Percentiles rank a stretch among this genome's conserved stretches.
Evolutionary conservation across 331 rosid species (phyloP).

Genomic region (Acacia pycnantha): DNA sequence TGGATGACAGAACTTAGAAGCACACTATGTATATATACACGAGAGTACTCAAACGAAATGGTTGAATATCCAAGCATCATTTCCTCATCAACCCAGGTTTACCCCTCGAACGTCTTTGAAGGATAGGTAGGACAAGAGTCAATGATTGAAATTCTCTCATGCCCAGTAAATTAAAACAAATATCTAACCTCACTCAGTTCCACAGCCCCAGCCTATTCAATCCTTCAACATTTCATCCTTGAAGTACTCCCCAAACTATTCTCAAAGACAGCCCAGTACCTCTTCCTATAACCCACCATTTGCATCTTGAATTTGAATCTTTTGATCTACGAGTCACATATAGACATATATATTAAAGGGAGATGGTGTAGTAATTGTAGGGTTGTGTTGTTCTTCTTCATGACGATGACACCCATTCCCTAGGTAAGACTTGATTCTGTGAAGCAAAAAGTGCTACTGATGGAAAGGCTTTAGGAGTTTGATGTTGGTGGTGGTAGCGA

Average conservation of each 20-base stretch:
- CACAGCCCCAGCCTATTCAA: background rate
- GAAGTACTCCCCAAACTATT: background rate
- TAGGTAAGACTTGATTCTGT: no score
- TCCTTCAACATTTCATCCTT: background rate
- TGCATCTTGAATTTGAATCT: no score
- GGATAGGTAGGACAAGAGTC: background rate
- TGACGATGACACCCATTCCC: no score
- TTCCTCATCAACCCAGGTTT: background rate
- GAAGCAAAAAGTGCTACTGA: no score
- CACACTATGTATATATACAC: background rate
- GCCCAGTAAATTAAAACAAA: background rate
- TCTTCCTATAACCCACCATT: background rate
- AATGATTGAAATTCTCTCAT: background rate
- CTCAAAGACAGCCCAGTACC: background rate
- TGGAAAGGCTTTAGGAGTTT: no score
- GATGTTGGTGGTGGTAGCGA: no score
- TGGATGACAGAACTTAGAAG: background rate
- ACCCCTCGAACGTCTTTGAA: background rate
- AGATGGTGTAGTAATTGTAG: no score
- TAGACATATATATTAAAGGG: no score
- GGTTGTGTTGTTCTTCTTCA: no score
- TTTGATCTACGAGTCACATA: no score
- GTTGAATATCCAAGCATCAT: background rate
- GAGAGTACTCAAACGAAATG: background rate
- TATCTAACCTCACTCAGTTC: background rate